These are phyloP conservation scores for Letharia lupina DNA, from an alignment of 495 filamentous ascomycete genomes.

Conservation along the genomic window DNA sequence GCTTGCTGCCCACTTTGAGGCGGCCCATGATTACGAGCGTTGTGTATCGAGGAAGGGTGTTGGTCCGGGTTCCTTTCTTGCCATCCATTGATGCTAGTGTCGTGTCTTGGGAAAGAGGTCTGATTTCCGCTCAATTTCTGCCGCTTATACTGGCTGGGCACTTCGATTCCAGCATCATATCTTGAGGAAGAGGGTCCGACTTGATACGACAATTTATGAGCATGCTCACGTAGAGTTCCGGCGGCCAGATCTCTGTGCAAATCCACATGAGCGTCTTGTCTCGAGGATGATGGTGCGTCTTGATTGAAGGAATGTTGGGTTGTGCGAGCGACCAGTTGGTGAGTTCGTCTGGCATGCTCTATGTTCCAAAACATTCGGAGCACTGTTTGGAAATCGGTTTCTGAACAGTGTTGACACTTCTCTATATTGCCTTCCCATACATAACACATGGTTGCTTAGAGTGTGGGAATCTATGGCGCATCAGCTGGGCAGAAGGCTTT, in stretches of 20 bases:
- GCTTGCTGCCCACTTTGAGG: background rate
- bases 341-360: background rate
- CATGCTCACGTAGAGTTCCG: background rate
- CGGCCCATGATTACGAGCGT: background rate
- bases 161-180: background rate
- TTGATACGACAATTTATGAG: background rate
- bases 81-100: background rate
- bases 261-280: background rate
- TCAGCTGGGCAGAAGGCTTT: background rate
- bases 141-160: background rate
- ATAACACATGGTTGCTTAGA: background rate
- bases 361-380: background rate
- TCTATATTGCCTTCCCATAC: background rate
- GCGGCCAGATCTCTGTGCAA: background rate
- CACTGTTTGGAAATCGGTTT: background rate
- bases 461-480: background rate
- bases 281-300: background rate
- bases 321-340: background rate
- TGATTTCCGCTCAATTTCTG: background rate
- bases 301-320: background rate
- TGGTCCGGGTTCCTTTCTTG: background rate
- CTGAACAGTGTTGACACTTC: background rate
- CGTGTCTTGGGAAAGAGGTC: background rate
- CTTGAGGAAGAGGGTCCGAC: background rate
- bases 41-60: background rate